phyloP scores from a whole-genome alignment of 202 grass and related monocot genomes.

The Zoysia matrella region DNA sequence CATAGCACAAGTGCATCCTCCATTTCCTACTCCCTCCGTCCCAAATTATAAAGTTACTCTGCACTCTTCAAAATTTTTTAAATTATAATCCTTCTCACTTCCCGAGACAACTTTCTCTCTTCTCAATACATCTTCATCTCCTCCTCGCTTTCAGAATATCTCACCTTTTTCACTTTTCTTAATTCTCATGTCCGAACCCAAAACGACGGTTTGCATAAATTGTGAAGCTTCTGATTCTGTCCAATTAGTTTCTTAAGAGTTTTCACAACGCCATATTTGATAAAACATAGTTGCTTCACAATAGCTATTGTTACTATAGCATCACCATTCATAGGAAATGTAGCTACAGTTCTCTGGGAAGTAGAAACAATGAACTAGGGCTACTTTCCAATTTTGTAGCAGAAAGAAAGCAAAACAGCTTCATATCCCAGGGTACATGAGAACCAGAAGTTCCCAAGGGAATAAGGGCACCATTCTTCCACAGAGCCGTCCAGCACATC shows the following conservation, averaged over 20 bases:
- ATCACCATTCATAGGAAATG: background rate
- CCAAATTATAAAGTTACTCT: too few species aligned
- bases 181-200: background rate
- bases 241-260: background rate
- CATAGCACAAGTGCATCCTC: too few species aligned
- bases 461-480: background rate
- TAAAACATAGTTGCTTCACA: background rate
- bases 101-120: too few species aligned
- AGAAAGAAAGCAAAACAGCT: slow-evolving; percentile 3
- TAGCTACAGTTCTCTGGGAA: background rate
- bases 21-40: too few species aligned
- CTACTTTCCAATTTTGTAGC: background rate
- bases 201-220: background rate
- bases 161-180: too few species aligned
- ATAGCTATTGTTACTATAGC: background rate
- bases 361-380: background rate
- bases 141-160: too few species aligned
- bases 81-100: background rate
- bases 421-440: slow-evolving; percentile 30
- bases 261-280: background rate
- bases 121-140: too few species aligned
- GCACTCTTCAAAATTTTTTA: too few species aligned
- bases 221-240: background rate
- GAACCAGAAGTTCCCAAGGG: slow-evolving; percentile 54
- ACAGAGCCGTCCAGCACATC: background rate